Evolutionary conservation across 345 rosid genomes (phyloP), one percentile per base, ranked within the genome.

Genomic region (Psidium friedrichsthalianum): DNA sequence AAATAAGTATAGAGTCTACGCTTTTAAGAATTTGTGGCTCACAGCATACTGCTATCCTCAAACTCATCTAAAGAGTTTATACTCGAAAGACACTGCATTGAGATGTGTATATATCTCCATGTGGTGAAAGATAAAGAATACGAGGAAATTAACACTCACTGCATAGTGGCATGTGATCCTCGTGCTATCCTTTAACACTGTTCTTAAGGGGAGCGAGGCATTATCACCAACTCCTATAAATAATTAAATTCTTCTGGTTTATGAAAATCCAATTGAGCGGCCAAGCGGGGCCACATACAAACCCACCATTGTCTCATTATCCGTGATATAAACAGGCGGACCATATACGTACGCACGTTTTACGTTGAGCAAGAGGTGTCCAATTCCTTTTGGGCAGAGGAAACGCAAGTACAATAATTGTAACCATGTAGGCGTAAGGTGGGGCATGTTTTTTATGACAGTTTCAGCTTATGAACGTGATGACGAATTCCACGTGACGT

Each of bases 1-100:
- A 40, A 40, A 40, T 40, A 40, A 40, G 42, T 40, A 40, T 40
- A 3, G 4, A 5, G 42, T 40, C 42, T 5, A 40, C 42, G 42
- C 42, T 40, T 40, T 40, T 40, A 40, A 40, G 4, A 40, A 40
- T 40, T 40, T 40, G 5, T 40, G 5, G 5, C 42, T 40, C 5
- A 5, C 5, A 3, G 18, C 22, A 6, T 0, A 54, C 3, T 16
- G 22, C 1, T 18, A 53, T 53, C 6, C 15, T 6, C 6, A 53
- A 21, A 16, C 2, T 5, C 22, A 16, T 15, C 21, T 40, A 40
- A 40, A 40, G 42, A 40, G 4, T 40, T 40, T 40, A 53, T 53
- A 53, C 18, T 53, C 16, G 56, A 53, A 21, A 49, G 24, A 55
- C 20, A 6, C 57, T 24, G 9, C 57, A 55, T 1, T 3, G 24